A percentile compares a stretch with the other conserved stretches of the same genome.
These are phyloP conservation scores for Pleomassaria siparia DNA, from an alignment of 2,329 filamentous ascomycete species.

Conservation along the genomic window DNA sequence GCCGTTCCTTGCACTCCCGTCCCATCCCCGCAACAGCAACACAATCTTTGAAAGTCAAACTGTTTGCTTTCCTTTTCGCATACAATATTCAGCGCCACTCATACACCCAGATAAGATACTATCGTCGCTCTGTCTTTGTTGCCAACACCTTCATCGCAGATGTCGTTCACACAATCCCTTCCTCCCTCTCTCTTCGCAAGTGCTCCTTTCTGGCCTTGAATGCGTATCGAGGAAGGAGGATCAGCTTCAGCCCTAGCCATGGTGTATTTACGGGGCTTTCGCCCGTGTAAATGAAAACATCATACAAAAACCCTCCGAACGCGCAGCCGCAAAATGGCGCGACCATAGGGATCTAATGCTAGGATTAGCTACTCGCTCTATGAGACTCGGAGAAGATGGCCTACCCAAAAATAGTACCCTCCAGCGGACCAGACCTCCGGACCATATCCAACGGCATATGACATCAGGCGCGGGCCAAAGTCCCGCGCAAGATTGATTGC, in stretches of 20 bases:
- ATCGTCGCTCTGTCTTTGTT: background rate
- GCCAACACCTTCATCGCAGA: background rate
- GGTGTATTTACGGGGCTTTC: conserved; percentile 70
- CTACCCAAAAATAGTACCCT: conserved; percentile 72
- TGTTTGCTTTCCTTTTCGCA: background rate
- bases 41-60: background rate
- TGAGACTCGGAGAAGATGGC: conserved; percentile 12
- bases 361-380: conserved; percentile 1
- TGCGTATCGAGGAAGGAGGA: conserved; percentile 36
- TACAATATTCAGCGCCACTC: conserved; percentile 2
- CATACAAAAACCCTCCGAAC: conserved; percentile 35
- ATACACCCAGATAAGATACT: background rate
- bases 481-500: conserved; percentile 74
- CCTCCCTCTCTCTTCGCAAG: conserved; percentile 27
- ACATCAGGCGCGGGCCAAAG: conserved; percentile 68
- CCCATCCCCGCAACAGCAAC: background rate
- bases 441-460: conserved; percentile 69
- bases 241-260: conserved; percentile 61
- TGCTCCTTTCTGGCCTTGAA: conserved; percentile 22
- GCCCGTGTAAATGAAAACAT: conserved; percentile 62
- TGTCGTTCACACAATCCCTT: conserved; percentile 24
- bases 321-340: conserved; percentile 63
- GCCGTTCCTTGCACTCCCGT: background rate
- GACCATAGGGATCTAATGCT: conserved; percentile 66
- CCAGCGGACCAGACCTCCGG: conserved; percentile 67